A percentile compares a stretch with the other conserved stretches of the same genome.
These are phyloP conservation scores for Parastagonospora nodorum DNA, from an alignment of 2,329 filamentous ascomycete genomes.

Conservation along the genomic window DNA sequence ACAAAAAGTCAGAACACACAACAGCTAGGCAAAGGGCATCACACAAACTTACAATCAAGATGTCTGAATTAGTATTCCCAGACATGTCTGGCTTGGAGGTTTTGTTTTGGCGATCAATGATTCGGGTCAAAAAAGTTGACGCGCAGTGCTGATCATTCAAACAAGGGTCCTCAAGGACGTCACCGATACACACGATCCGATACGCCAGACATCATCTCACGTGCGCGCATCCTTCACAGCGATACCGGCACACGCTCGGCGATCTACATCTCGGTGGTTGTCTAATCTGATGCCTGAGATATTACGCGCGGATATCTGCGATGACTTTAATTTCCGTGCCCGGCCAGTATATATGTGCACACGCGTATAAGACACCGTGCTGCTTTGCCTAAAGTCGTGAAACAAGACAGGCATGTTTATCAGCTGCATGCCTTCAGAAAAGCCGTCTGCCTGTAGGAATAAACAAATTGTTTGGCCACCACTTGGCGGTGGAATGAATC, in stretches of 20 bases:
- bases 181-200: slow-evolving; percentile 6
- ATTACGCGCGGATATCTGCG: not conserved
- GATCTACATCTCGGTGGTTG: not conserved
- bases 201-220: slow-evolving; percentile 4
- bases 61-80: slow-evolving; percentile 57
- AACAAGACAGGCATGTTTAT: too few relatives aligned
- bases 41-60: slow-evolving; percentile 58
- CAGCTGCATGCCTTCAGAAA: too few relatives aligned
- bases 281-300: slow-evolving; percentile 4
- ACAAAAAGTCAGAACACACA: not conserved
- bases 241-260: slow-evolving; percentile 1
- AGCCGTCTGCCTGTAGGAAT: too few relatives aligned
- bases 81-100: slow-evolving; percentile 40
- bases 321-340: too few relatives aligned
- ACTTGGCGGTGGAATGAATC: too few relatives aligned
- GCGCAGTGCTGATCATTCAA: not conserved
- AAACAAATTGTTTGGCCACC: too few relatives aligned
- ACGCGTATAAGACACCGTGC: not conserved
- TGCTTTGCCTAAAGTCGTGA: too few relatives aligned
- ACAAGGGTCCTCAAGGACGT: slow-evolving; percentile 1
- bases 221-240: slow-evolving; percentile 1
- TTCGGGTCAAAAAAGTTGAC: not conserved
- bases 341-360: not conserved
- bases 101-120: too few relatives aligned
- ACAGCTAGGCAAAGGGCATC: too few relatives aligned